Evolutionary conservation across 2,329 filamentous ascomycete genomes (phyloP), one percentile per base, ranked within the genome.

Genomic region (Nakataea oryzae): DNA sequence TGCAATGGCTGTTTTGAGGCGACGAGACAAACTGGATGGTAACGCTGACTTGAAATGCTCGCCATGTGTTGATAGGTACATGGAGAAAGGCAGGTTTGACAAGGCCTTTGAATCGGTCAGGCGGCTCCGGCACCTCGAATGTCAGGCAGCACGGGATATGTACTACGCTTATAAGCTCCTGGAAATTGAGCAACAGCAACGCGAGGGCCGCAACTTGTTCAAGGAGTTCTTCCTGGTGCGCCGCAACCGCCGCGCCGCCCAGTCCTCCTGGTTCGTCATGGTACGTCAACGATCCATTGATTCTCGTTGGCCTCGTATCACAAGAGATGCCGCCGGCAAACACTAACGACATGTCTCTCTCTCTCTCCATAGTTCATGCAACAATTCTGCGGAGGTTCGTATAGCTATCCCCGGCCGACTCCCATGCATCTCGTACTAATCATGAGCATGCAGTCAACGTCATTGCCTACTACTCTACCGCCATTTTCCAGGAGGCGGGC

Each of bases 241-340:
- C 21, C 80, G 85, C 56, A 87, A 86, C 68, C 79, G 85, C 14
- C 81, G 84, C 59, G 84, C 82, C 0, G 78, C 83, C 73, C 66
- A 84, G n/a, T 84, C 82, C 2, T 84, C 81, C 1, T 77, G 84
- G 67, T 79, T 86, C 57, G 82, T 86, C 61, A 87, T 87, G 84
- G 86, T 86, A 64, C 80, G 86, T 78, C 84, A 87, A 66, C 84
- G 86, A 70, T 3, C 7, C 21, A 7, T 24, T n/a, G 21, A n/a
- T 47, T 11, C 41, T n/a, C 41, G 1, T 7, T 2, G 6, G 1
- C 41, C 34, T 7, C 11, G n/a, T 7, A 21, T 47, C 34, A 21
- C 14, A 21, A 41, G 14, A 6, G 14, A 17, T 21, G 34, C 14
- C n/a, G 34, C 21, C 14, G 14, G 21, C 21, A 17, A 1, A 47